These are phyloP conservation scores for Mycena rosella DNA, from an alignment of 768 basidiomycete species.

Conservation along the genomic window DNA sequence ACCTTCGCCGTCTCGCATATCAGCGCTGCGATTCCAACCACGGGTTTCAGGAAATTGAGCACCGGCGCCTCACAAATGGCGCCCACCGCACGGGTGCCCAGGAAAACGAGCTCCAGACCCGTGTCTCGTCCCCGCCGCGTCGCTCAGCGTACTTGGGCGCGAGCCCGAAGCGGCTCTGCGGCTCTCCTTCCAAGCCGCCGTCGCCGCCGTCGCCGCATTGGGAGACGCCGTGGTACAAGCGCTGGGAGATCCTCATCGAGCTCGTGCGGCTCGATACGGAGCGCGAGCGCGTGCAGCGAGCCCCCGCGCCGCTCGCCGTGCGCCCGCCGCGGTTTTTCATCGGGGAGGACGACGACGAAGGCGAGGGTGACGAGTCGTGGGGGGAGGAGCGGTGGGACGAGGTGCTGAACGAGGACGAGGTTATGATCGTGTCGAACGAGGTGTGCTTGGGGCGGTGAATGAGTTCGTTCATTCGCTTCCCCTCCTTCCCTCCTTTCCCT, in stretches of 20 bases:
- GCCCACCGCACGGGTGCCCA: background rate
- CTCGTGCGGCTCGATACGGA: constrained; percentile 51
- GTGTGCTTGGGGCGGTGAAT: background rate
- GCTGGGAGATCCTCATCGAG: constrained; percentile 65
- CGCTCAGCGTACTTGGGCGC: too few relatives aligned
- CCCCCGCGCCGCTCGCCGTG: background rate
- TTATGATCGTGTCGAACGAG: constrained; percentile 20
- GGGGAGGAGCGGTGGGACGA: constrained; percentile 33
- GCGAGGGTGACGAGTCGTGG: constrained; percentile 27
- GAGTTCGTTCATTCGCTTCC: background rate
- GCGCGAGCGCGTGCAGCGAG: constrained; percentile 23
- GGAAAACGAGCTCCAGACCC: background rate
- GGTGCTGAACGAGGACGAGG: constrained; percentile 19
- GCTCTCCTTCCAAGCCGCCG: too few relatives aligned
- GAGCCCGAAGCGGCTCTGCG: too few relatives aligned
- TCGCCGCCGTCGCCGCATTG: constrained; percentile 48
- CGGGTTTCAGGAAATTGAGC: background rate
- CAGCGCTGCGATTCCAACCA: background rate
- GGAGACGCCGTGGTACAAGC: constrained; percentile 65
- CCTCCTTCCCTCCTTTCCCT: background rate
- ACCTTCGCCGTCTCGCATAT: constrained; percentile 10
- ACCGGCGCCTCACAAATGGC: background rate
- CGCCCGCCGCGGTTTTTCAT: constrained; percentile 34
- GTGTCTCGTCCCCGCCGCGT: too few relatives aligned
- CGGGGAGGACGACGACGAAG: constrained; percentile 28